A percentile compares a stretch with the other conserved stretches of the same genome.
Conservation (phyloP, 129 eudicot species). For the Chrysanthemum seticuspe region DNA sequence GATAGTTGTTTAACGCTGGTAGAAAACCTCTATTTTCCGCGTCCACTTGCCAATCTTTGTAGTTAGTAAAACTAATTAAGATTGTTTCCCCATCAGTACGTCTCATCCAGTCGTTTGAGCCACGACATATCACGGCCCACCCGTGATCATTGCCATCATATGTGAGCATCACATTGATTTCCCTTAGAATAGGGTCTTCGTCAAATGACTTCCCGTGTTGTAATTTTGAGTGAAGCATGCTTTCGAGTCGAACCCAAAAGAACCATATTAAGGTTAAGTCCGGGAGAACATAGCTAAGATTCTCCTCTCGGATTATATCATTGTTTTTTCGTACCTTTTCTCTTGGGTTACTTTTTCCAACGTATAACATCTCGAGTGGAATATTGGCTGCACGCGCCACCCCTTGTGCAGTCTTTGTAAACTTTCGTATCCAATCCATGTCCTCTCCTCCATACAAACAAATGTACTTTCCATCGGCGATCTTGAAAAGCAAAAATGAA, state of each 20-base stretch:
- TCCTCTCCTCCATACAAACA: slow-evolving; percentile 94
- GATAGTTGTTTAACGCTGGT: slow-evolving; percentile 39
- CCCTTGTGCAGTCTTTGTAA: slow-evolving; percentile 46
- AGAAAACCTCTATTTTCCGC: slow-evolving; percentile 40
- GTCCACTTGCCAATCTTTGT: slow-evolving; percentile 39
- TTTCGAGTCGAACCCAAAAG: slow-evolving; percentile 80
- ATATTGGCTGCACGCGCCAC: slow-evolving; percentile 45
- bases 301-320: slow-evolving; percentile 34
- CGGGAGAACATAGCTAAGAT: slow-evolving; percentile 53
- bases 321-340: slow-evolving; percentile 62
- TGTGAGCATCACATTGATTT: slow-evolving; percentile 62
- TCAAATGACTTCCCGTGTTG: slow-evolving; percentile 58
- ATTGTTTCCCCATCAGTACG: slow-evolving; percentile 40
- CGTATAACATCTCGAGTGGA: slow-evolving; percentile 74
- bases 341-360: slow-evolving; percentile 86
- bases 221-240: slow-evolving; percentile 75
- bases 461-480: slow-evolving; percentile 40
- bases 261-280: slow-evolving; percentile 66
- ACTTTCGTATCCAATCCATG: slow-evolving; percentile 70
- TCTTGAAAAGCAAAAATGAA: slow-evolving; percentile 33
- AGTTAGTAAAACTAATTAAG: slow-evolving; percentile 36
- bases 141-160: slow-evolving; percentile 61
- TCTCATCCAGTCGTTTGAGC: slow-evolving; percentile 47
- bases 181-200: slow-evolving; percentile 49
- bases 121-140: slow-evolving; percentile 61